A percentile compares a stretch with the other conserved stretches of the same genome.
Evolutionary conservation across 306 rosid genomes (phyloP).

Genomic region (Fagus crenata): DNA sequence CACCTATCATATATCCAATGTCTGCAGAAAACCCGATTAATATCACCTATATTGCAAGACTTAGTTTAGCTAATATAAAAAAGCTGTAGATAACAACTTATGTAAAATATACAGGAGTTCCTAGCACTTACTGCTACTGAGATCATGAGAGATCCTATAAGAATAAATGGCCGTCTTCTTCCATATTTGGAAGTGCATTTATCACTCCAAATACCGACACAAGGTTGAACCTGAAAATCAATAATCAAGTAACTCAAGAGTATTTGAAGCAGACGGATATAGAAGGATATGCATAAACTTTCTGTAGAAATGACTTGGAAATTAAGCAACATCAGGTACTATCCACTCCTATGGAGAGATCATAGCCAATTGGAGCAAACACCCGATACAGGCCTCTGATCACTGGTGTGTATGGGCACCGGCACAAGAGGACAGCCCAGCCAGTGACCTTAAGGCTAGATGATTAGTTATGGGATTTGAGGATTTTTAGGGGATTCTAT

Average conservation of each 20-base stretch:
- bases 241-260: conserved; percentile 8
- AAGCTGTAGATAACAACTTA: conserved; percentile 5
- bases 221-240: conserved; percentile 67
- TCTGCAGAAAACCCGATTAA: conserved; percentile 96
- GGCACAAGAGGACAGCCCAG: too few species aligned
- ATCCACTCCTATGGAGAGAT: background rate
- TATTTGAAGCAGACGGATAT: background rate
- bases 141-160: conserved; percentile 89
- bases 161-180: conserved; percentile 94
- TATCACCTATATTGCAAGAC: conserved; percentile 70
- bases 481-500: too few species aligned
- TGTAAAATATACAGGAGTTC: conserved; percentile 14
- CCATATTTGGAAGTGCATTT: conserved; percentile 87
- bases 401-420: too few species aligned
- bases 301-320: background rate
- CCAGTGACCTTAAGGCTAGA: too few species aligned
- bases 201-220: conserved; percentile 96
- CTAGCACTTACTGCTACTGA: conserved; percentile 66
- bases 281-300: background rate
- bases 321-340: background rate
- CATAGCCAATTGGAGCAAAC: too few species aligned
- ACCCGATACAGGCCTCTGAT: too few species aligned
- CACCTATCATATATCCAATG: conserved; percentile 88
- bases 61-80: conserved; percentile 41
- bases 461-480: too few species aligned